Evolutionary conservation across 2,329 filamentous ascomycete species (phyloP), one percentile per base, ranked within the genome.

Genomic region (Cytospora piceicola): DNA sequence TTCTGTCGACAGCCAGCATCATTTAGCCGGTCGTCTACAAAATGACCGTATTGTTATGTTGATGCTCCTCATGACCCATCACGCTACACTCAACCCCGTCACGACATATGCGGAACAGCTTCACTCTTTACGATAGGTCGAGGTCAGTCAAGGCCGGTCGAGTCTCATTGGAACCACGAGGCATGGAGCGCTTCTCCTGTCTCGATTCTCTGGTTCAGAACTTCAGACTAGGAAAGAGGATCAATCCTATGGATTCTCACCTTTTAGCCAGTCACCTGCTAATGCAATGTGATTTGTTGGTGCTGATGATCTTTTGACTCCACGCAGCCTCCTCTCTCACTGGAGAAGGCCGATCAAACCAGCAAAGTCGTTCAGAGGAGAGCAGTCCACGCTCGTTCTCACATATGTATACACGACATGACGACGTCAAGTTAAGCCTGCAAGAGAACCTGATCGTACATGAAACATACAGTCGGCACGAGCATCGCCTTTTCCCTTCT

Each of bases 221-320:
- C 46, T 14, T 49, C 9, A 49, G 8, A 36, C 53, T 30, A 49
- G 32, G 30, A 14, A 32, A 20, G n/a, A 56, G 20, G 24, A 60
- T 61, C 65, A 61, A 64, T 64, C 65, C 20, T 36, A 29, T 27
- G 39, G 11, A 7, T 20, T n/a, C 58, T 64, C 61, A 67, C 65
- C 32, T n/a, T 30, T 51, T 27, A 24, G 29, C 39, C 39, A 32
- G 34, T 53, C 58, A 61, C 32, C 57, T 27, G n/a, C 22, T 27
- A 52, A 51, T 63, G 56, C 60, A 57, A 29, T 49, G 64, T 61
- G 46, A 24, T 39, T 29, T 34, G 29, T 32, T 24, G 36, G n/a
- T 30, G 30, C 22, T 34, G 42, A 29, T 46, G 32, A 32, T 58
- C 29, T 29, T 42, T 32, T 12, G 53, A 30, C 4, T 22, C 17